Base-by-base conservation (phyloP, 192 early-diverging fungal species). In the Backusella mclennaniae region DNA sequence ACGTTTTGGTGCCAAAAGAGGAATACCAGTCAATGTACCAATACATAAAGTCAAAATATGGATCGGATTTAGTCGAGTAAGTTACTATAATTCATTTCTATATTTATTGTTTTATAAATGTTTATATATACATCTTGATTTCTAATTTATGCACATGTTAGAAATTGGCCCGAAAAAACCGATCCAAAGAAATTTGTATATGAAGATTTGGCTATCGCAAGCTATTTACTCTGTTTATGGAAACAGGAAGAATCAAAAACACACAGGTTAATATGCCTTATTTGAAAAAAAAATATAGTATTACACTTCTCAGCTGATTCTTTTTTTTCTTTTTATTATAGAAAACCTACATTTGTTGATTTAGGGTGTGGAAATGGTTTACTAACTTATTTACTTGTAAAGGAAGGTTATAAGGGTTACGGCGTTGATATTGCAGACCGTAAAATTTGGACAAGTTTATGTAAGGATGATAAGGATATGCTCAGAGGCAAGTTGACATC, bases 321-420 rank as follows among this genome's bases (percentile, higher is more conserved):
- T 41, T 73, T 52, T 52, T 53, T 52, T 21, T 66, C 44, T 23
- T 81, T 66, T 26, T 26, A 26, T 26, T 29, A 66, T 33, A 73
- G 76, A 75, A 67, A 79, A 42, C 87, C 85, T 17, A 85, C 84
- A 6, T 96, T 94, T 92, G 87, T 91, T 15, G 95, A 96, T 80
- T 80, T 96, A 21, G 95, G 94, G 0, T 95, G 94, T 69, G 95
- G 95, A 9, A 96, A 96, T 82, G 95, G 95, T 3, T 76, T 96
- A 36, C 80, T 96, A 74, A 93, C 93, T 0, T 86, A 92, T 83
- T 72, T 96, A 21, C 76, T 96, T 69, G 87, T 80, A 29, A 84
- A 80, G 67, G 92, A 95, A 79, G 94, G 94, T 4, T 91, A 89
- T 72, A 39, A 53, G 6, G 95, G 94, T 21, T 88, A 83, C 68